Base-by-base conservation (phyloP, 2,329 filamentous ascomycete species). In the Cladosporium cucumerinum region DNA sequence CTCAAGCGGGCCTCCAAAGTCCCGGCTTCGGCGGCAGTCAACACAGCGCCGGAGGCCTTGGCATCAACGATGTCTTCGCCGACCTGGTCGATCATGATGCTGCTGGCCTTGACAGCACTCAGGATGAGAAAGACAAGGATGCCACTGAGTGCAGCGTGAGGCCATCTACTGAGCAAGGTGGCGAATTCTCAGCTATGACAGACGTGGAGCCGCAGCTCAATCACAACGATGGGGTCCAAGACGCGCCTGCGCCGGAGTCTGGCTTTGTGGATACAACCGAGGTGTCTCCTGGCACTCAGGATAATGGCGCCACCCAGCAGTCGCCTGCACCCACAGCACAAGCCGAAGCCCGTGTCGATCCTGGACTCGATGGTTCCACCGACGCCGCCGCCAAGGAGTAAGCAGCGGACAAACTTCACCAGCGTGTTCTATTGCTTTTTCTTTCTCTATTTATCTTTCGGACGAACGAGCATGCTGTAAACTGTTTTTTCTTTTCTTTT, bases 31-130 rank as follows among this genome's bases (percentile, higher is more conserved):
- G 71, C 10, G 73, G 71, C 36, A 73, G 70, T 59, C 71, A 75
- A 54, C 72, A 72, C 49, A 73, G 70, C 28, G 70, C 68, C 26
- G 69, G 68, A 12, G 71, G 69, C 25, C 69, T 71, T 57, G 72
- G 75, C 61, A 74, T 75, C 43, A 73, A 69, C 36, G 62, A 64
- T 30, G 73, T 76, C 46, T 77, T 77, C 66, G 73, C 72, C 10
- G 75, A 77, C 48, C 69, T 77, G 51, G 74, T 77, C 51, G 71
- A 73, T 46, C 69, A 73, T 18, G 71, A 74, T 23, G 68, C 70
- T 18, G 55, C 65, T 11, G 69, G 67, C 30, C 66, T 71, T 7
- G 71, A 73, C 34, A 69, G 70, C 30, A 48, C 65, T 6, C 65
- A 65, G 30, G 72, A 72, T 21, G 62, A 43, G 16, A 62, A 62